Base-by-base conservation (phyloP, 2,329 filamentous ascomycete species). In the Alternaria longipes region DNA sequence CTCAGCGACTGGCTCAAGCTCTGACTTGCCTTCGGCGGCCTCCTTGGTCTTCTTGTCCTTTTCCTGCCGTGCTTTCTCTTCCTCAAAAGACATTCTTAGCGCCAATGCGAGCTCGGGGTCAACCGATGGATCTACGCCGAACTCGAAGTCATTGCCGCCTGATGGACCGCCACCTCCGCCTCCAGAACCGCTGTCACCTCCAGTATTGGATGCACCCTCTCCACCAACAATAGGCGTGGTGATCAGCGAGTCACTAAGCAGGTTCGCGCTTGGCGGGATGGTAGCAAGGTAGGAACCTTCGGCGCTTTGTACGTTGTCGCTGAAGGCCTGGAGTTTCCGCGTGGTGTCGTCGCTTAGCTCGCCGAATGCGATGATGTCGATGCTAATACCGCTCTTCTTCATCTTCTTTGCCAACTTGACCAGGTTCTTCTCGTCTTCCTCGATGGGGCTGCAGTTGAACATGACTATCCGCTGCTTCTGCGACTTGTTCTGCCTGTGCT, bases 401-500 rank as follows among this genome's bases (percentile, higher is more conserved):
- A 98, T 98, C 84, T 95, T 96, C 84, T 95, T 97, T 45, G 95
- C 94, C 30, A 99, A 86, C 76, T 92, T 92, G 64, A 94, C 87
- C 52, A 99, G 88, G 55, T 91, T 89, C 83, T 95, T 95, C 80
- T 97, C 91, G 66, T 92, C 90, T 76, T 99, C 95, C 64, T 89
- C 86, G 75, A 98, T 90, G 28, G 94, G 91, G 42, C 93, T 97
- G 86, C 95, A 99, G 66, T 94, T 91, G 80, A 99, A 97, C 63
- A 96, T 93, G 81, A 99, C 91, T 85, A 99, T 97, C 69, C 95
- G 91, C 85, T 97, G 94, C 72, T 93, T 89, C 82, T 98, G 95
- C 50, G 92, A 93, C 82, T 97, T 97, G 84, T 99, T 98, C 83
- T 97, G 94, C 74, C 95, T 90, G 83, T 99, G 95, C 84, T 98